Percentiles rank a stretch among this genome's conserved stretches.
phyloP scores from a whole-genome alignment of 768 basidiomycete species.

The Tricholomella constricta region DNA sequence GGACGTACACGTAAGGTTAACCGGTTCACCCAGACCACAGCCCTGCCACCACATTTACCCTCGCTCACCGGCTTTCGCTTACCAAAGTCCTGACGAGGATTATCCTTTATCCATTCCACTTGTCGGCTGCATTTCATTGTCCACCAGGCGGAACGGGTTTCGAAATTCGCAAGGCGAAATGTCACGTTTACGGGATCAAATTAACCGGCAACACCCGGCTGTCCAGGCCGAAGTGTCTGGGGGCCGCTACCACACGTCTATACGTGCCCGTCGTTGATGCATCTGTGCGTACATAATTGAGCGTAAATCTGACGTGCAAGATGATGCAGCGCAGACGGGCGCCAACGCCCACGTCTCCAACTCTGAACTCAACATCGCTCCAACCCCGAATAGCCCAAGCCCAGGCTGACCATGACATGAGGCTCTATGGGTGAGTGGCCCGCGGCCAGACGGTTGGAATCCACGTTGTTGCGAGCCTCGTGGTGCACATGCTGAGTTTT shows the following conservation, averaged over 20 bases:
- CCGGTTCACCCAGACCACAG: neutral
- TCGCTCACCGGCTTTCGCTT: neutral
- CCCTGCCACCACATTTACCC: no score
- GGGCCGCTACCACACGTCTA: neutral
- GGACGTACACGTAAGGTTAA: neutral
- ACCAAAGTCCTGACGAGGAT: neutral
- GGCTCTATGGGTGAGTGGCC: no score
- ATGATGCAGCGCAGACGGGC: neutral
- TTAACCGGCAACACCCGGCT: neutral
- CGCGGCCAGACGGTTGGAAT: neutral
- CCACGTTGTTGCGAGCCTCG: no score
- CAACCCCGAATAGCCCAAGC: no score
- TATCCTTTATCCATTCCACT: no score
- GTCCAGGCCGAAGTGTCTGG: neutral
- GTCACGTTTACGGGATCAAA: neutral
- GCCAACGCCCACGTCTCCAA: neutral
- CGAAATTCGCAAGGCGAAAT: no score
- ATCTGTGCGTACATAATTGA: no score
- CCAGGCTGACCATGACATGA: no score
- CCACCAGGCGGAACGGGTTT: no score
- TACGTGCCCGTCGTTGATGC: no score
- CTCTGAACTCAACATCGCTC: neutral
- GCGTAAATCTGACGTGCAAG: neutral
- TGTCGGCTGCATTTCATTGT: no score
- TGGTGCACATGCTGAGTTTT: no score